Conservation (phyloP, 2,329 filamentous ascomycete species). For the Coniochaeta ligniaria region DNA sequence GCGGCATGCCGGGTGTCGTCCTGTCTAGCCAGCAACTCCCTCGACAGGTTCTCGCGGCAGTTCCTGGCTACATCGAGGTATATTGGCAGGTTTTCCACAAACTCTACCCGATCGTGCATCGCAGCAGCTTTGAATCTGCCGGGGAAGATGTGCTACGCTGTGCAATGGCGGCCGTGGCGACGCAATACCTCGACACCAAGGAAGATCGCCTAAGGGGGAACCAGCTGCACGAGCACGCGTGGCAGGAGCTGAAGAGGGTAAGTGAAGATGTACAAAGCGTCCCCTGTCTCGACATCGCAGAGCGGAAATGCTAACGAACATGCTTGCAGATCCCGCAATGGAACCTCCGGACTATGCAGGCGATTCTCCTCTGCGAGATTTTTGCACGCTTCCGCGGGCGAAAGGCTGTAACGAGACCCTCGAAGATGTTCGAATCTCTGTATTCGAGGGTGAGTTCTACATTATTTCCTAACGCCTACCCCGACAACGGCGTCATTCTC, state of each 20-base stretch:
- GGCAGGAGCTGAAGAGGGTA: conserved; percentile 41
- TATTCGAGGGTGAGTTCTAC: conserved; percentile 45
- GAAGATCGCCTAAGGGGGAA: conserved; percentile 43
- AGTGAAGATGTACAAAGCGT: conserved; percentile 18
- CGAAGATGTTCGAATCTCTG: conserved; percentile 40
- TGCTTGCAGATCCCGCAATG: conserved; percentile 32
- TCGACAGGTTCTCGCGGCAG: conserved; percentile 28
- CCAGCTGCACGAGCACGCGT: conserved; percentile 39
- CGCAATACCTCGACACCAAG: conserved; percentile 39
- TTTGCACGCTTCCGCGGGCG: conserved; percentile 48
- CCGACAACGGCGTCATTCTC: conserved; percentile 23
- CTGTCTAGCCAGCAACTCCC: conserved; percentile 27
- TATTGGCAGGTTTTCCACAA: conserved; percentile 47
- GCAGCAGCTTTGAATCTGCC: conserved; percentile 30
- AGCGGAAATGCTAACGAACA: background rate
- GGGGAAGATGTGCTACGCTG: conserved; percentile 39
- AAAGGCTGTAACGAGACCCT: conserved; percentile 38
- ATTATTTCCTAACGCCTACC: conserved; percentile 17
- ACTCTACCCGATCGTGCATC: conserved; percentile 43
- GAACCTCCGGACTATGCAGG: conserved; percentile 43
- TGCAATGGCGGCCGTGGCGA: conserved; percentile 51
- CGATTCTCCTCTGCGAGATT: conserved; percentile 47
- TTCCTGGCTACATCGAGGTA: conserved; percentile 42
- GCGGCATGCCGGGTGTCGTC: conserved; percentile 8
- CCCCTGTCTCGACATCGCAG: background rate